Conservation (phyloP, 2,329 filamentous ascomycete genomes). For the Paracoccidioides brasiliensis region DNA sequence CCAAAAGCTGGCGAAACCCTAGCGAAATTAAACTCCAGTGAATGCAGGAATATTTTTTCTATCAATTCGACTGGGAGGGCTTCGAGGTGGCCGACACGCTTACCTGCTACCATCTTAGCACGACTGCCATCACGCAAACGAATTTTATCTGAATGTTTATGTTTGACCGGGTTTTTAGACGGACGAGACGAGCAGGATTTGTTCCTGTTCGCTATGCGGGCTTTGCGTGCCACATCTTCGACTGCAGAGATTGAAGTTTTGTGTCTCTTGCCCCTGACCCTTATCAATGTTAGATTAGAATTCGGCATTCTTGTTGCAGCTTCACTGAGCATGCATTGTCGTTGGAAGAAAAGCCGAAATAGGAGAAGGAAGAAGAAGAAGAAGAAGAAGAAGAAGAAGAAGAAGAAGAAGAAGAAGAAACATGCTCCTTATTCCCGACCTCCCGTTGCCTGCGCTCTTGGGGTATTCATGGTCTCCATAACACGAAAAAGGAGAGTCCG, state of each 20-base stretch:
- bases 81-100: constrained; percentile 28
- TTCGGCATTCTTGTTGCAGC: background rate
- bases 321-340: background rate
- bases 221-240: background rate
- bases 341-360: no score
- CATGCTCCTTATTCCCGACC: no score
- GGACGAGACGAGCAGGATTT: no score
- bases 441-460: no score
- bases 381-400: no score
- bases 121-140: background rate
- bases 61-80: constrained; percentile 38
- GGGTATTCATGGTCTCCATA: no score
- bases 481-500: no score
- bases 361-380: no score
- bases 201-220: background rate
- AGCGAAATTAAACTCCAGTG: constrained; percentile 34
- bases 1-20: constrained; percentile 30
- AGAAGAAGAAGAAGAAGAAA: no score
- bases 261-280: constrained; percentile 14
- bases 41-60: constrained; percentile 40
- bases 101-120: background rate
- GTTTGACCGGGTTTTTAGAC: background rate
- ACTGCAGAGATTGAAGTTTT: constrained; percentile 8
- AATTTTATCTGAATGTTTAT: background rate
- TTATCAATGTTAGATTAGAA: constrained; percentile 19